These are phyloP conservation scores for Stemphylium lycopersici DNA, from an alignment of 2,329 filamentous ascomycete genomes.

Conservation along the genomic window DNA sequence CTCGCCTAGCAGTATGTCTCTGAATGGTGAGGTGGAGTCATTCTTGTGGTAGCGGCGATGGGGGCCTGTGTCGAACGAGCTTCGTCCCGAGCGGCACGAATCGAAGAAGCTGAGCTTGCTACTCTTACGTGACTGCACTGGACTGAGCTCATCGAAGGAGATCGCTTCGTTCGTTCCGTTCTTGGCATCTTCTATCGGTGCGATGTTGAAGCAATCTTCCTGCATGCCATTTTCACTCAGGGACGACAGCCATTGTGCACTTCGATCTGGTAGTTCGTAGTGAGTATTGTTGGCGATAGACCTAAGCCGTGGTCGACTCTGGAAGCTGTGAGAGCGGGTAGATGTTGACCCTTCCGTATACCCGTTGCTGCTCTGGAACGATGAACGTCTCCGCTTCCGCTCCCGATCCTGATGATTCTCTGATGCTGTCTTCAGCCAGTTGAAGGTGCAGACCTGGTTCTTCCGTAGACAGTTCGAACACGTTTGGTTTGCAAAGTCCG, in stretches of 20 bases:
- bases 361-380: neutral
- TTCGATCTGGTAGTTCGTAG: neutral
- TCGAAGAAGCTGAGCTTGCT: neutral
- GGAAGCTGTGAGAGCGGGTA: slow-evolving; percentile 7
- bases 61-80: neutral
- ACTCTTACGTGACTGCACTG: neutral
- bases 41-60: neutral
- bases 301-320: neutral
- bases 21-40: slow-evolving; percentile 26
- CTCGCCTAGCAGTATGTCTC: slow-evolving; percentile 39
- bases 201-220: neutral
- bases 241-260: neutral
- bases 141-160: neutral
- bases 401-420: neutral
- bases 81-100: neutral
- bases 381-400: slow-evolving; percentile 15
- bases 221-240: neutral
- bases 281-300: neutral
- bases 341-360: neutral
- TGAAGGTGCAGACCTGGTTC: slow-evolving; percentile 53
- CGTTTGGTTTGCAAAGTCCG: slow-evolving; percentile 28
- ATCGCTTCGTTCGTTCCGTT: neutral
- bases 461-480: slow-evolving; percentile 53
- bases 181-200: neutral
- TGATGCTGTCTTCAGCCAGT: slow-evolving; percentile 46